Evolutionary conservation across 2,329 filamentous ascomycete species (phyloP).

Genomic region (Xylariomycetidae sp.): DNA sequence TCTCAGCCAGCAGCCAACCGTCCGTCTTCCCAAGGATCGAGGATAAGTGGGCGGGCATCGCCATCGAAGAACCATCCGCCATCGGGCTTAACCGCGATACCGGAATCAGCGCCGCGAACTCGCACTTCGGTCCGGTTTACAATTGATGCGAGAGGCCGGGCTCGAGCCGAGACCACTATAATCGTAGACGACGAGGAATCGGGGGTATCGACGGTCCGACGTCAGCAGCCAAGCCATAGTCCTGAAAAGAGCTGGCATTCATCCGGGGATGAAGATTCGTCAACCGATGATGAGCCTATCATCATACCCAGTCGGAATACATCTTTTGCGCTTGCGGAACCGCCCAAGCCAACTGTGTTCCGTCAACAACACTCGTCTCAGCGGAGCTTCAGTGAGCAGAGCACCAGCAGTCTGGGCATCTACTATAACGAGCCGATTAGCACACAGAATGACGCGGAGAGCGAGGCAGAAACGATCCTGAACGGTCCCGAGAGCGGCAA

Average conservation of each 20-base stretch:
- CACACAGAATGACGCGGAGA: slow-evolving; percentile 39
- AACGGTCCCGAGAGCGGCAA: slow-evolving; percentile 32
- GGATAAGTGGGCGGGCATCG: slow-evolving; percentile 43
- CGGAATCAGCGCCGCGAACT: slow-evolving; percentile 42
- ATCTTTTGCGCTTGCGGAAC: slow-evolving; percentile 53
- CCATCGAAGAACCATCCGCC: slow-evolving; percentile 48
- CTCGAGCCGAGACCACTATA: slow-evolving; percentile 47
- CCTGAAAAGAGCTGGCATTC: slow-evolving; percentile 34
- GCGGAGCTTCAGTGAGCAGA: slow-evolving; percentile 44
- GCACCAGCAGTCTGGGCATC: slow-evolving; percentile 36
- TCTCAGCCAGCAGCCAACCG: slow-evolving; percentile 23
- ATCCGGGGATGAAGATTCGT: slow-evolving; percentile 48
- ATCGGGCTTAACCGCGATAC: slow-evolving; percentile 51
- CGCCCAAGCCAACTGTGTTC: slow-evolving; percentile 38
- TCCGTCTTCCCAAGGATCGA: slow-evolving; percentile 28
- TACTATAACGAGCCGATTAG: slow-evolving; percentile 25
- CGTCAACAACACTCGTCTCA: slow-evolving; percentile 41
- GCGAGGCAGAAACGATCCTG: slow-evolving; percentile 54
- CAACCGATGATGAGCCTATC: slow-evolving; percentile 59
- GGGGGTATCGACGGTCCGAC: slow-evolving; percentile 15
- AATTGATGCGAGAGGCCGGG: slow-evolving; percentile 56
- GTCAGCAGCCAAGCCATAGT: slow-evolving; percentile 14
- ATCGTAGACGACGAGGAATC: slow-evolving; percentile 28
- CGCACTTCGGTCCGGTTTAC: slow-evolving; percentile 56
- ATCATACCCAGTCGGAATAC: slow-evolving; percentile 55